phyloP scores from a whole-genome alignment of 768 basidiomycete genomes.

The Termitomyces sp. region DNA sequence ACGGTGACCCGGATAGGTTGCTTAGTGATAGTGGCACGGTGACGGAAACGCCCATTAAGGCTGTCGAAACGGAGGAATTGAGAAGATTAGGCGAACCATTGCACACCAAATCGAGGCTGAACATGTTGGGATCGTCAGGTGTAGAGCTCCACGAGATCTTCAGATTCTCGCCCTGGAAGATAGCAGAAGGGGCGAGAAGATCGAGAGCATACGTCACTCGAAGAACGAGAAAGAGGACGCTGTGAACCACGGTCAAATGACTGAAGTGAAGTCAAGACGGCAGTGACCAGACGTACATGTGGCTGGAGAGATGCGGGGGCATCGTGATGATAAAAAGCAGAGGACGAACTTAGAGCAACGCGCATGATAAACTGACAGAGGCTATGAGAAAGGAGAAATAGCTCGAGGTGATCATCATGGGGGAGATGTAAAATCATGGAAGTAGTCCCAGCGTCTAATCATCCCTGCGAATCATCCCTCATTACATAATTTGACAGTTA shows the following conservation, averaged over 20 bases:
- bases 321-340: not conserved
- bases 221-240: not conserved
- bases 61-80: not conserved
- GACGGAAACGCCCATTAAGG: accelerated
- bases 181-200: not conserved
- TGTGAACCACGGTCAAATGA: not conserved
- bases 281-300: not conserved
- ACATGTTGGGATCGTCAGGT: not conserved
- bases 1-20: too few relatives aligned
- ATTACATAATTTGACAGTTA: too few relatives aligned
- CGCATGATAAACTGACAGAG: not conserved
- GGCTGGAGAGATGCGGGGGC: not conserved
- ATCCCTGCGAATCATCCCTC: too few relatives aligned
- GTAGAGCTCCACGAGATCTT: not conserved
- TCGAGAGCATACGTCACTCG: not conserved
- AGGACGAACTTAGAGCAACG: not conserved
- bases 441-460: too few relatives aligned
- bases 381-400: not conserved
- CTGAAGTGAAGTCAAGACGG: not conserved
- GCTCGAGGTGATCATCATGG: too few relatives aligned
- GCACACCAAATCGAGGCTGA: not conserved
- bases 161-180: not conserved
- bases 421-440: too few relatives aligned
- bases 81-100: accelerated
- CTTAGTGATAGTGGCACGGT: not conserved